Evolutionary conservation across 345 rosid genomes (phyloP).

Genomic region (Citrus unshiu): DNA sequence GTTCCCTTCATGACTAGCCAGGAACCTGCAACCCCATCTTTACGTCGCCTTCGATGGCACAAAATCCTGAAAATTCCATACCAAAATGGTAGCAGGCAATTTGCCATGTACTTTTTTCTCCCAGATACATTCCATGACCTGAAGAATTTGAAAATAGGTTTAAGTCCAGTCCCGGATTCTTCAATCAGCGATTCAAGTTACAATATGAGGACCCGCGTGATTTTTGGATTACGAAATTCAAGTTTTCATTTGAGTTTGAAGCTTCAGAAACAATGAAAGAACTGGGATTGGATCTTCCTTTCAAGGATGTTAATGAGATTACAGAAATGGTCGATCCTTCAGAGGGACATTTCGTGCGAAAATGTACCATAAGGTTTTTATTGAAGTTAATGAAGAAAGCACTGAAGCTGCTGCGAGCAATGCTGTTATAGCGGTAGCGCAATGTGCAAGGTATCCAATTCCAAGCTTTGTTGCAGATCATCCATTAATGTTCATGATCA

Average conservation of each 20-base stretch:
- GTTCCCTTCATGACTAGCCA: constrained; percentile 17
- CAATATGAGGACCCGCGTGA: not conserved
- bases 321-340: constrained; percentile 6
- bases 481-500: constrained; percentile 24
- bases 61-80: constrained; percentile 28
- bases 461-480: constrained; percentile 33
- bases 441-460: not conserved
- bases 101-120: constrained; percentile 30
- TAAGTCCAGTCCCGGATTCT: constrained; percentile 12
- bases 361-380: constrained; percentile 28
- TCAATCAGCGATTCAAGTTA: not conserved
- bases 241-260: not conserved
- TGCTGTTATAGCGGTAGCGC: not conserved
- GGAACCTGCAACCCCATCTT: not conserved
- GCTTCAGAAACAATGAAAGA: not conserved
- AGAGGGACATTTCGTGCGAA: not conserved
- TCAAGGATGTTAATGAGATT: not conserved
- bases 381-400: constrained; percentile 41
- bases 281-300: not conserved
- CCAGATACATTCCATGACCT: constrained; percentile 19
- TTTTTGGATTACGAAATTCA: constrained; percentile 30
- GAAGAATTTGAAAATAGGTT: constrained; percentile 10
- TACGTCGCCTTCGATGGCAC: constrained; percentile 15
- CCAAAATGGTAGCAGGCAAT: constrained; percentile 13
- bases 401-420: constrained; percentile 31